These are phyloP conservation scores for Phialophora expanda DNA, from an alignment of 2,329 filamentous ascomycete genomes.

Conservation along the genomic window DNA sequence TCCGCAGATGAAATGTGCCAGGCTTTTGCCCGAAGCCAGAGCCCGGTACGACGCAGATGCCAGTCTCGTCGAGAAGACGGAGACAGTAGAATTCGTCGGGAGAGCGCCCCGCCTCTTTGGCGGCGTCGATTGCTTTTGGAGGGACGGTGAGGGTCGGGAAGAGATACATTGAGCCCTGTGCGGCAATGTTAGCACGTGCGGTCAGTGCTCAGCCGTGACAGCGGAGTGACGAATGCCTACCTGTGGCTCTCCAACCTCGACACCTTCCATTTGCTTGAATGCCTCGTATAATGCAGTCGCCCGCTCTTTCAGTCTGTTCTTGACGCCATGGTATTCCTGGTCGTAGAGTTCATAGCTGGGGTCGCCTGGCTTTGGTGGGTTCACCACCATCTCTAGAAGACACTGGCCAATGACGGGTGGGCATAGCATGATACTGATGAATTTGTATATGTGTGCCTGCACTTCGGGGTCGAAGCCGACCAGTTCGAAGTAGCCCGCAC, in stretches of 20 bases:
- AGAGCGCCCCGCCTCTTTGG: conserved; percentile 71
- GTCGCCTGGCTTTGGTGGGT: conserved; percentile 83
- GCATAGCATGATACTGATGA: conserved; percentile 95
- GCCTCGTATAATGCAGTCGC: conserved; percentile 86
- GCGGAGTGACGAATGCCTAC: conserved; percentile 48
- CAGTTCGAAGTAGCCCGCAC: conserved; percentile 96
- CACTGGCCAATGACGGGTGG: conserved; percentile 95
- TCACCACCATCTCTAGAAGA: conserved; percentile 96
- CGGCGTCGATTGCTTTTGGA: conserved; percentile 75
- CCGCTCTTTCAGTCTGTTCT: conserved; percentile 75
- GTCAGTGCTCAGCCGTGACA: conserved; percentile 7
- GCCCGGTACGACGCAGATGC: conserved; percentile 91
- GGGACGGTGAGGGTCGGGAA: conserved; percentile 92
- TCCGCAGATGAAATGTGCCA: conserved; percentile 89
- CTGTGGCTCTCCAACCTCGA: conserved; percentile 82
- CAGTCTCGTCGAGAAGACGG: conserved; percentile 87
- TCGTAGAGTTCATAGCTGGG: conserved; percentile 84
- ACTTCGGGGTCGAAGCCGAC: conserved; percentile 85
- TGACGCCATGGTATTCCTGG: conserved; percentile 83
- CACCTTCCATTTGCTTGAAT: conserved; percentile 93
- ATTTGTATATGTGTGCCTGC: conserved; percentile 95
- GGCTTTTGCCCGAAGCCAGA: conserved; percentile 94
- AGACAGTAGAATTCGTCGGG: conserved; percentile 96
- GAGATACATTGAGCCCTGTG: conserved; percentile 95
- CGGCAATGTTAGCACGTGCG: conserved; percentile 8